A percentile compares a stretch with the other conserved stretches of the same genome.
phyloP scores from a whole-genome alignment of 345 rosid species.

The Eucalyptus cloeziana region DNA sequence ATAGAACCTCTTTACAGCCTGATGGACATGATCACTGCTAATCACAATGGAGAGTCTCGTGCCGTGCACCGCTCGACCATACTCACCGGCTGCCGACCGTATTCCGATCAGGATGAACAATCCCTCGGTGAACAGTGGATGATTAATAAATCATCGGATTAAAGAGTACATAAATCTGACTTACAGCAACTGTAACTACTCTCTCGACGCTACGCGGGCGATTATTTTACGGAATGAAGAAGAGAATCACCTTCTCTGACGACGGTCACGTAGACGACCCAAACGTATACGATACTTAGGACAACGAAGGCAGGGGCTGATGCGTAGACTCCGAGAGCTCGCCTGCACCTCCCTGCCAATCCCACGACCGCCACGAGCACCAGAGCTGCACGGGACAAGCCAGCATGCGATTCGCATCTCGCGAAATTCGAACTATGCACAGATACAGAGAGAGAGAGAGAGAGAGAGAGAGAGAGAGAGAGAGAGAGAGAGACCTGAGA shows the following conservation, averaged over 20 bases:
- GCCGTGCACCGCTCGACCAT: neutral
- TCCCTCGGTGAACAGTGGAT: neutral
- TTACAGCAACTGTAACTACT: too few species aligned
- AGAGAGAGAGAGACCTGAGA: slow-evolving; percentile 17
- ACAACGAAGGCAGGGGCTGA: slow-evolving; percentile 51
- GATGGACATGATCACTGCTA: neutral
- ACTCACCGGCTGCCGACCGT: neutral
- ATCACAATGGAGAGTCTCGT: neutral
- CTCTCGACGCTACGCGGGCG: neutral
- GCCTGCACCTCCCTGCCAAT: slow-evolving; percentile 28
- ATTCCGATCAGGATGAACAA: neutral
- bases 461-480: neutral
- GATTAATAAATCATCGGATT: neutral
- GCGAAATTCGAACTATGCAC: neutral
- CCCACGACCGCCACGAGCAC: slow-evolving; percentile 19
- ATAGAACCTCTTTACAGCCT: neutral
- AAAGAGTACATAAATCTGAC: neutral
- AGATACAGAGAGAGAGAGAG: too few species aligned
- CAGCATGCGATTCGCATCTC: neutral
- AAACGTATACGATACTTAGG: slow-evolving; percentile 22
- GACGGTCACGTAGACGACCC: slow-evolving; percentile 26
- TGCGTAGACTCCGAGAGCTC: slow-evolving; percentile 24
- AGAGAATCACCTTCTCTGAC: slow-evolving; percentile 27
- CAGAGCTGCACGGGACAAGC: slow-evolving; percentile 12
- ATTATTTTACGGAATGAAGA: neutral